These are phyloP conservation scores for Thielaviopsis punctulata DNA, from an alignment of 2,329 filamentous ascomycete species.

Conservation along the genomic window DNA sequence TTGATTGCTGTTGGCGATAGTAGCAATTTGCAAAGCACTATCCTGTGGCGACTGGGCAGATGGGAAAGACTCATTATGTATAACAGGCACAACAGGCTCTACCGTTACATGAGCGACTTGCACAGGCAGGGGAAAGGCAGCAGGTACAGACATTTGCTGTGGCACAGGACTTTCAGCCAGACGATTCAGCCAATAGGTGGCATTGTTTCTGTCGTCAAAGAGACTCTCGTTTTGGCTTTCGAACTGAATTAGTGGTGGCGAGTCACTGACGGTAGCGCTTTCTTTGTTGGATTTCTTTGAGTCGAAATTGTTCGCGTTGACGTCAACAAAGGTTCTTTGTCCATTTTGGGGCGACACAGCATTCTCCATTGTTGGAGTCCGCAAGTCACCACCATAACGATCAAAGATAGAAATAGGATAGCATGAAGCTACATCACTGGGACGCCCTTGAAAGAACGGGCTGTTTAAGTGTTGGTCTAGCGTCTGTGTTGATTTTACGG, in stretches of 20 bases:
- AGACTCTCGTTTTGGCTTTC: not conserved
- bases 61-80: conserved; percentile 1
- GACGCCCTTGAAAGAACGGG: conserved; percentile 2
- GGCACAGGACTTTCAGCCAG: conserved; percentile 10
- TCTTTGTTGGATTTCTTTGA: conserved; percentile 4
- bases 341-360: not conserved
- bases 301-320: not conserved
- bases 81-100: conserved; percentile 7
- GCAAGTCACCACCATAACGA: not conserved
- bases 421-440: conserved; percentile 1
- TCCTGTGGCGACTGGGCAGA: conserved; percentile 7
- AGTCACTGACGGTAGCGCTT: not conserved
- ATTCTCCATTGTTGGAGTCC: not conserved
- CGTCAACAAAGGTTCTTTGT: not conserved
- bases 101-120: conserved; percentile 1
- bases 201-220: conserved; percentile 2
- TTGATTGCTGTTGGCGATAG: conserved; percentile 1
- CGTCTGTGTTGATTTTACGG: not conserved
- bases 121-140: not conserved
- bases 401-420: conserved; percentile 11
- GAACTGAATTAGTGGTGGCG: not conserved
- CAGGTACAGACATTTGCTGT: conserved; percentile 2
- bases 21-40: not conserved
- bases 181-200: conserved; percentile 7
- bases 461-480: not conserved